Conservation (phyloP, 139 green algal genomes). For the Chlamydomonas sp. region DNA sequence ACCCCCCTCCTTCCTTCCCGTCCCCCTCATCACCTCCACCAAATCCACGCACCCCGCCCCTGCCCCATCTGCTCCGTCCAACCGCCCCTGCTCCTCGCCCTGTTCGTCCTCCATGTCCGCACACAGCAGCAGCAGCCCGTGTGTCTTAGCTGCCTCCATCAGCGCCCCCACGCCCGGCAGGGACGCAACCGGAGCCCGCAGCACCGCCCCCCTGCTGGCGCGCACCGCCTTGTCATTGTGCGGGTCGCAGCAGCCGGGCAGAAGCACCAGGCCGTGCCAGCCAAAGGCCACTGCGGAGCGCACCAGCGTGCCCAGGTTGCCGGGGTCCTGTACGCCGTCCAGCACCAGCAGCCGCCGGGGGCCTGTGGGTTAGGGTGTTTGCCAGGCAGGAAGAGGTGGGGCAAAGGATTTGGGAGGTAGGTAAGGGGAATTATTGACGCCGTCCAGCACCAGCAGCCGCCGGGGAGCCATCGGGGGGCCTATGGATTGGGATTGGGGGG, state of each 20-base stretch:
- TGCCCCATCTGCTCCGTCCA: constrained; percentile 5
- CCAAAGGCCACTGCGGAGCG: constrained; percentile 79
- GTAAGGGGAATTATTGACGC: not conserved
- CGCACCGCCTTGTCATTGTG: constrained; percentile 80
- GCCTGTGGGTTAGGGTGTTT: not conserved
- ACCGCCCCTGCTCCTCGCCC: not conserved
- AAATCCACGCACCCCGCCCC: not conserved
- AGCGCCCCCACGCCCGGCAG: constrained; percentile 41
- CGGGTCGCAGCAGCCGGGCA: constrained; percentile 83
- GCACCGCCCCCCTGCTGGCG: constrained; percentile 50
- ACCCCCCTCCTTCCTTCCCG: not conserved
- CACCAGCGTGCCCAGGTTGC: constrained; percentile 75
- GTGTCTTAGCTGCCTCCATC: constrained; percentile 9
- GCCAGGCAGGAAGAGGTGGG: not conserved
- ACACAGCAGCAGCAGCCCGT: constrained; percentile 57
- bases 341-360: constrained; percentile 68
- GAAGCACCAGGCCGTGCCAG: constrained; percentile 78
- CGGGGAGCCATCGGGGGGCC: not conserved
- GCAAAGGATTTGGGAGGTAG: not conserved
- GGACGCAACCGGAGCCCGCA: constrained; percentile 37
- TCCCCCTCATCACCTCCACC: not conserved
- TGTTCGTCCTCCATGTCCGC: constrained; percentile 62
- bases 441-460: not conserved
- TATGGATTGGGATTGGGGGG: too few species aligned
- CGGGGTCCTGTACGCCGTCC: constrained; percentile 77